Evolutionary conservation across 2,329 filamentous ascomycete genomes (phyloP), one percentile per base, ranked within the genome.

Genomic region (Elsinoe arachidis): DNA sequence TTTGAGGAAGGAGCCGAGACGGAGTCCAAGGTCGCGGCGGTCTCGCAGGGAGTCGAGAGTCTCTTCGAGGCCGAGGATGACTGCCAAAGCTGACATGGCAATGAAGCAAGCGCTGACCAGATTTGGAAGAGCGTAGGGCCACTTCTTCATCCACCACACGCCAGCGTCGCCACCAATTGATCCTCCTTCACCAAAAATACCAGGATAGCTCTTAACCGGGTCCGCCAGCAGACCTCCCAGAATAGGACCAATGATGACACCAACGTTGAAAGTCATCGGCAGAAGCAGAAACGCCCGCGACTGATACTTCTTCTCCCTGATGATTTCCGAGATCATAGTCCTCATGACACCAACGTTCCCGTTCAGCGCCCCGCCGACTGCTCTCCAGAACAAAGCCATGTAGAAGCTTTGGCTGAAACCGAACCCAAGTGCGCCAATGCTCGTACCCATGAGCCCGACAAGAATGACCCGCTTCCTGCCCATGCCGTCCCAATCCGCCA

Each of bases 401-500:
- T 63, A 74, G 65, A 90, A 89, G 3, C 76, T 84, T 26, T 74
- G 75, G 2, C 83, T 83, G 63, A 89, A 86, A 0, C 85, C 86
- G 65, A 89, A 87, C 0, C 85, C 86, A 17, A 88, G 65, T 58
- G 80, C 82, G 2, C 83, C 82, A 6, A 87, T 67, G 62, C 78
- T 78, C 0, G 85, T 90, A 0, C 90, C 90, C 1, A 83, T 65
- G 26, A 95, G 72, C 0, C 90, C 90, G 55, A 95, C 82, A 55
- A 95, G 72, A 15, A 96, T 76, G 12, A 93, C 87, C 14, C 79
- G 80, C 71, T 95, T 95, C 51, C 90, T 80, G 0, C 90, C 90
- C 14, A 73, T 68, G 49, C 66, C 61, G 37, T 81, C 80, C 5
- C 86, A 83, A 65, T 85, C 82, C 1, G 81, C 80, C 2, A 90